Percentiles rank a stretch among this genome's conserved stretches.
Conservation (phyloP, 208 protist species). For the Wallacemonas sp. region DNA sequence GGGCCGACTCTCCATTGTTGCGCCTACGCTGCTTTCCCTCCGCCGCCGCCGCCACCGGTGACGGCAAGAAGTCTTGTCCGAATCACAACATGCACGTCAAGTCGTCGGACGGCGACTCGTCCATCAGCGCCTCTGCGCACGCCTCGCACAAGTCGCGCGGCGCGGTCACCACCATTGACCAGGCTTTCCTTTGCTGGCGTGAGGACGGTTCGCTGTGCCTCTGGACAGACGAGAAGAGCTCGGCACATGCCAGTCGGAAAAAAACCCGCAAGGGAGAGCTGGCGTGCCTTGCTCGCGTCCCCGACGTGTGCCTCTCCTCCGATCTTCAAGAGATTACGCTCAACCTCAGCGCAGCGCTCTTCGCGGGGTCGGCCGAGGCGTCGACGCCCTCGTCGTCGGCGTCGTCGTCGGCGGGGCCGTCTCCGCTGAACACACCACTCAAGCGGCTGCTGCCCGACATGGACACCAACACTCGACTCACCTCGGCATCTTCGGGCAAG, state of each 20-base stretch:
- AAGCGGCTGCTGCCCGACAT: not conserved
- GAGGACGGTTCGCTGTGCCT: not conserved
- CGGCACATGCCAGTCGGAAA: not conserved
- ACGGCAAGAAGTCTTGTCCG: no score
- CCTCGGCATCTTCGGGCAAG: not conserved
- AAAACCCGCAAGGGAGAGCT: not conserved
- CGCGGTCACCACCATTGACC: not conserved
- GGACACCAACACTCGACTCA: not conserved
- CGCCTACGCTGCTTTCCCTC: slow-evolving; percentile 1
- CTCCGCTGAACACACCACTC: not conserved
- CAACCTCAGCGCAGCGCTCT: not conserved
- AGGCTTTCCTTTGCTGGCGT: not conserved
- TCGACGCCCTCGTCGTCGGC: not conserved
- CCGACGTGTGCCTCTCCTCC: not conserved
- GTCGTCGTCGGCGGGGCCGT: not conserved
- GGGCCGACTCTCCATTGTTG: not conserved
- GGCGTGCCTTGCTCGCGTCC: not conserved
- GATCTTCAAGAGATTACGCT: not conserved
- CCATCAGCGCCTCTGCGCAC: no score
- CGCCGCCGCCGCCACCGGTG: no score
- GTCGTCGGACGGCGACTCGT: no score
- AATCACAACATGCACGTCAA: no score
- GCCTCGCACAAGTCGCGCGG: not conserved
- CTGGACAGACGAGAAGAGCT: not conserved
- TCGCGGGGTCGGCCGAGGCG: not conserved